Percentiles rank a stretch among this genome's conserved stretches.
These are phyloP conservation scores for Dendrobium catenatum DNA, from an alignment of 106 monocot species.

Conservation along the genomic window DNA sequence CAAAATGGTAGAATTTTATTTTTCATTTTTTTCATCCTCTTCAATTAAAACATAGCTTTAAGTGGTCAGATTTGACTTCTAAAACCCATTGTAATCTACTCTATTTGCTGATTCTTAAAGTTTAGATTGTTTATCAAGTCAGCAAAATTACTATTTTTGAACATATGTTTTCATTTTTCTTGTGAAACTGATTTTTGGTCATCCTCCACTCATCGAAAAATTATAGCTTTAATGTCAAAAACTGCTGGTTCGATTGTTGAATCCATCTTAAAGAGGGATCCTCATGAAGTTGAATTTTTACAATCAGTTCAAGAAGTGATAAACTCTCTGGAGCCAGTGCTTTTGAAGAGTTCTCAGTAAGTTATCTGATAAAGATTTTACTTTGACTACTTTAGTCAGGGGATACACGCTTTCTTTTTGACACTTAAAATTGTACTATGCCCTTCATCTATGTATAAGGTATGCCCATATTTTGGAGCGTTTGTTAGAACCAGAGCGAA, in stretches of 20 bases:
- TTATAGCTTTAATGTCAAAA: slow-evolving; percentile 87
- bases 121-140: neutral
- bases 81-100: neutral
- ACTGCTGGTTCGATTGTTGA: slow-evolving; percentile 92
- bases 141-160: neutral
- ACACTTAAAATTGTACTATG: neutral
- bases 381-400: neutral
- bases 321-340: slow-evolving; percentile 86
- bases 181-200: slow-evolving; percentile 17
- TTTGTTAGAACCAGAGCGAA: slow-evolving; percentile 84
- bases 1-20: neutral
- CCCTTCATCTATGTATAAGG: slow-evolving; percentile 33
- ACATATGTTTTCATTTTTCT: neutral
- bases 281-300: slow-evolving; percentile 89
- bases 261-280: slow-evolving; percentile 81
- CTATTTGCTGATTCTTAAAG: neutral
- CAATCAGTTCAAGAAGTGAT: slow-evolving; percentile 97
- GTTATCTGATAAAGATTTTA: slow-evolving; percentile 6
- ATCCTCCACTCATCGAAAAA: slow-evolving; percentile 13
- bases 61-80: neutral
- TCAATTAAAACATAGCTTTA: neutral
- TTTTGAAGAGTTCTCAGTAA: slow-evolving; percentile 93
- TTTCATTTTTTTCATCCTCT: neutral
- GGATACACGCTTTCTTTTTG: neutral
- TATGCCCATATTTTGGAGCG: slow-evolving; percentile 87